Evolutionary conservation across 2,329 filamentous ascomycete species (phyloP), one percentile per base, ranked within the genome.

Genomic region (Colletotrichum cereale): DNA sequence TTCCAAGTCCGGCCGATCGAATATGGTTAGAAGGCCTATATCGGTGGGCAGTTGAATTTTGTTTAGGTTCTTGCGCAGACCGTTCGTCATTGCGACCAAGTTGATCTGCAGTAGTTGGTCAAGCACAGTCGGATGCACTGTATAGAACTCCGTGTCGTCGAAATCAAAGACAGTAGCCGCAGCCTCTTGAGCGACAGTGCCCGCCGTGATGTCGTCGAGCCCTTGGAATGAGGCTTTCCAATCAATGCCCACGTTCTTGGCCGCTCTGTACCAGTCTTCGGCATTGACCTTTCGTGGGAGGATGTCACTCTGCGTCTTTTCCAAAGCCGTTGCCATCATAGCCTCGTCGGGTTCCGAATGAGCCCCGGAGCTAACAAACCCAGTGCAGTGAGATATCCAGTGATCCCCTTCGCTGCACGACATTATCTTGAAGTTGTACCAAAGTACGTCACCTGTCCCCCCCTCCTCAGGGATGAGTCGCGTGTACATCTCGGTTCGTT

Each of bases 361-460:
- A 2, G 63, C 67, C 2, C 67, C 63, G 0, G 67, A 67, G n/a
- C 67, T 56, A 12, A 67, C 57, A 34, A 62, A 57, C 0, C 69
- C 69, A 1, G 58, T 71, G 65, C 76, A 80, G 71, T 80, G 78
- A 16, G 74, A 76, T 4, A 76, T 74, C 79, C 79, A 80, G 18
- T 62, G 66, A 1, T 73, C 70, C 0, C 76, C 77, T 26, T 75
- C 76, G 29, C 42, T 16, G 18, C 73, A 77, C 5, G 79, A 80
- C n/a, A 76, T 56, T n/a, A 82, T 76, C 18, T 73, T 77, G 36
- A 80, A 82, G n/a, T 80, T 77, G 70, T 77, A 82, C 78, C 77
- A 81, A 18, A 7, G 18, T 18, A 7, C 2, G 3, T 44, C 16
- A 16, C 16, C 21, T 6, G 5, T 44, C 3, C 74, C 56, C 1